These are phyloP conservation scores for Penicillium sp. DNA, from an alignment of 2,329 filamentous ascomycete genomes.

Conservation along the genomic window DNA sequence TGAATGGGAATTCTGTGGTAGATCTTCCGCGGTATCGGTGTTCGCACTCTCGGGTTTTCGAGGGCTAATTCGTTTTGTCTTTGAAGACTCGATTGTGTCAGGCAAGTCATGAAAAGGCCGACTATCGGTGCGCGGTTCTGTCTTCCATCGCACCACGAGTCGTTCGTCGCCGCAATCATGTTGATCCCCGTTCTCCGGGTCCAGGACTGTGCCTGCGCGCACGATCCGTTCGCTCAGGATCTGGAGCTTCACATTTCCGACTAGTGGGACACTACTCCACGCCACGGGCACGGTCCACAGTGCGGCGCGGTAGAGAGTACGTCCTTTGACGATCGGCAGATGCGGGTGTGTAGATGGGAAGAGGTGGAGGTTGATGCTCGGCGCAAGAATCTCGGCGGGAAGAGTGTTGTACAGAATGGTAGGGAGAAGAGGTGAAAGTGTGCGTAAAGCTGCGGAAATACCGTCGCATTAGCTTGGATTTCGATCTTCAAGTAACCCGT, in stretches of 20 bases:
- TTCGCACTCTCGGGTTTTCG: constrained; percentile 2
- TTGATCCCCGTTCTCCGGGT: constrained; percentile 31
- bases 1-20: constrained; percentile 13
- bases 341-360: constrained; percentile 57
- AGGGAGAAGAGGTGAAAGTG: constrained; percentile 57
- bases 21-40: constrained; percentile 6
- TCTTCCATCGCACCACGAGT: constrained; percentile 86
- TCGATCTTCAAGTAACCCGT: too few relatives aligned
- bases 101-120: constrained; percentile 16
- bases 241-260: constrained; percentile 81
- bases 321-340: constrained; percentile 84
- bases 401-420: constrained; percentile 56
- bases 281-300: constrained; percentile 94
- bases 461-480: background rate
- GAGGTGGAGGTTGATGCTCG: constrained; percentile 56
- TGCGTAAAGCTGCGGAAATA: constrained; percentile 48
- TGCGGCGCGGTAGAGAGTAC: constrained; percentile 84
- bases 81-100: constrained; percentile 1
- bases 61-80: background rate
- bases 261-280: constrained; percentile 86
- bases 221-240: constrained; percentile 87
- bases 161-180: constrained; percentile 56
- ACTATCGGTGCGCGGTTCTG: constrained; percentile 41
- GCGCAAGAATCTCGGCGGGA: constrained; percentile 57
- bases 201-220: constrained; percentile 45